Evolutionary conservation across 2,329 filamentous ascomycete genomes (phyloP), one percentile per base, ranked within the genome.

Genomic region (Stromatinia cepivora): DNA sequence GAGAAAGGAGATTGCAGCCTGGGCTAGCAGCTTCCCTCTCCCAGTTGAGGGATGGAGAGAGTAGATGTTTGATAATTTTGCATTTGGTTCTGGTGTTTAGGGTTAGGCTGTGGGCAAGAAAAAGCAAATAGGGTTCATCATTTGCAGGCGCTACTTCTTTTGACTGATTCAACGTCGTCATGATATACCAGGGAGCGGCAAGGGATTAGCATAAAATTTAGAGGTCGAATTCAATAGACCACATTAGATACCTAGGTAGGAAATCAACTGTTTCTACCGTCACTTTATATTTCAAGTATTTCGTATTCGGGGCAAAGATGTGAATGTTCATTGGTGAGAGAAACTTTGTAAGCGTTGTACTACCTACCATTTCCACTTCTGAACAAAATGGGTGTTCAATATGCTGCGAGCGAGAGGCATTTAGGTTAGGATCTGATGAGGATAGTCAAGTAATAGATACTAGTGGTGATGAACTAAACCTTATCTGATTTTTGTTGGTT

Each of bases 21-120:
- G 94, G 94, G 92, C 92, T 79, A 87, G 86, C 79, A 88, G 87
- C 75, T 99, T 97, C 91, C 95, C 95, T 78, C 91, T 99, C 72
- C 95, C 95, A 71, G 90, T 96, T 73, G 88, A 90, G 84, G 88
- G 88, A 78, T 90, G 88, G 88, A 86, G 88, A 78, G 74, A 66
- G 54, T 75, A 76, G 67, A 74, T 65, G 58, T 67, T 69, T 52
- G 36, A 52, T 52, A 20, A 45, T 71, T 66, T 63, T n/a, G 46
- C 56, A 53, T 70, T 72, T 71, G 61, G 39, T 62, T 71, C 62
- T 39, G 72, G 72, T 71, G 72, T 72, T 68, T 54, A 28, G 57
- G 70, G 62, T 67, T 73, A 56, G 31, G 61, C 36, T 65, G 67
- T 69, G 67, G 61, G 34, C 17, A 50, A 66, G 61, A 69, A 69